phyloP scores from a whole-genome alignment of 1,139 yeast genomes.

The Candida tetrigidarum region DNA sequence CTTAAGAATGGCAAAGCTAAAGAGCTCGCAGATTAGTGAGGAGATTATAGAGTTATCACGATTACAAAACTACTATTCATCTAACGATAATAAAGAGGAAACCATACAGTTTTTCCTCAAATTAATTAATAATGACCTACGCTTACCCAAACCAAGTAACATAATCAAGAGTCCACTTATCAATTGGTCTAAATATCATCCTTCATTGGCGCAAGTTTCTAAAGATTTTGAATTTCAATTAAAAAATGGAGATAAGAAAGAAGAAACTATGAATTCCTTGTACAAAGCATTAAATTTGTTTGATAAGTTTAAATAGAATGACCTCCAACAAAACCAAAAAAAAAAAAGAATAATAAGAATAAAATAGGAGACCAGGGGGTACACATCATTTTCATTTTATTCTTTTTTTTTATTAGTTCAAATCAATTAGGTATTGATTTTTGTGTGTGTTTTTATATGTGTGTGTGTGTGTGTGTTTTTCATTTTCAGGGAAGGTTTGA shows the following conservation, averaged over 20 bases:
- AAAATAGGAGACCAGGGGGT: background rate
- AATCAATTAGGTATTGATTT: background rate
- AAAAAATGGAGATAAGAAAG: conserved; percentile 12
- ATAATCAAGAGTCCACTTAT: conserved; percentile 41
- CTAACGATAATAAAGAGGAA: conserved; percentile 26
- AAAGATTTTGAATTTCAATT: conserved; percentile 17
- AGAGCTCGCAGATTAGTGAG: conserved; percentile 28
- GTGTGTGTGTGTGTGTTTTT: no score
- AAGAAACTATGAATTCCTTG: conserved; percentile 24
- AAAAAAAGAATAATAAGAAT: background rate
- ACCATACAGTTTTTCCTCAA: conserved; percentile 32
- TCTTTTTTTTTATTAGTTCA: background rate
- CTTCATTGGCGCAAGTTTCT: conserved; percentile 19
- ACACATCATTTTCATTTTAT: conserved; percentile 1
- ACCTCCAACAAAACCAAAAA: background rate
- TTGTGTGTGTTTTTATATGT: no score
- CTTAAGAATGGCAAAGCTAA: conserved; percentile 32
- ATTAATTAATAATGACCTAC: conserved; percentile 32
- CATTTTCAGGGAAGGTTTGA: background rate
- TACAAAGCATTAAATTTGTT: conserved; percentile 34
- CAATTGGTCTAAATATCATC: conserved; percentile 40
- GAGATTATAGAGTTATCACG: conserved; percentile 40
- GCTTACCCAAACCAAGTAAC: conserved; percentile 41
- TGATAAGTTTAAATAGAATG: conserved; percentile 10
- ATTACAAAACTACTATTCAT: conserved; percentile 24